phyloP scores from a whole-genome alignment of 768 basidiomycete species.

The Lyophyllum decastes region DNA sequence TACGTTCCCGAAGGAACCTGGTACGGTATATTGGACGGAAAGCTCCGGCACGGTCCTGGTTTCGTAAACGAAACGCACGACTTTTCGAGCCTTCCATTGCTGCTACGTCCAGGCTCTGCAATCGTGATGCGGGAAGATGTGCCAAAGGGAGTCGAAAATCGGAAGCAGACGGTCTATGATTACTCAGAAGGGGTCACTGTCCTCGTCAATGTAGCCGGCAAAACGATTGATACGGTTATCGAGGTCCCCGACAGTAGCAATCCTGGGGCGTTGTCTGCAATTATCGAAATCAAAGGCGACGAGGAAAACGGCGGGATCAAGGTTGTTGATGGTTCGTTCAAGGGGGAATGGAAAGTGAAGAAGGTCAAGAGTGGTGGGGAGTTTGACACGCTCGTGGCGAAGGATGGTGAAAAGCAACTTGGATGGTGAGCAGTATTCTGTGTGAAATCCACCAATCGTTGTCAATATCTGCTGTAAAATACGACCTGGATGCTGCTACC shows the following conservation, averaged over 20 bases:
- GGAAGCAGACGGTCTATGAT: constrained; percentile 20
- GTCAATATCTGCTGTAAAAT: too few species aligned
- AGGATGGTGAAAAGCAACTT: neutral
- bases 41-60: constrained; percentile 26
- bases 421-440: neutral
- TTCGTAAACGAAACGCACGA: constrained; percentile 28
- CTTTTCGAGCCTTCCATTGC: constrained; percentile 28
- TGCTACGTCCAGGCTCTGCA: constrained; percentile 29
- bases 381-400: neutral
- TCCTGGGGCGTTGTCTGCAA: constrained; percentile 17
- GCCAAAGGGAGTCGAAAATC: constrained; percentile 3
- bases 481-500: too few species aligned
- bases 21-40: constrained; percentile 30
- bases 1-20: constrained; percentile 33
- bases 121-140: constrained; percentile 22
- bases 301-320: constrained; percentile 4
- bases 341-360: constrained; percentile 17
- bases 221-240: constrained; percentile 11
- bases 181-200: constrained; percentile 21
- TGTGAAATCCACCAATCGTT: too few species aligned
- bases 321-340: constrained; percentile 16
- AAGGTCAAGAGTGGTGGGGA: constrained; percentile 7
- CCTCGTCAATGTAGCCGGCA: constrained; percentile 15
- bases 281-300: constrained; percentile 14
- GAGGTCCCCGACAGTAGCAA: constrained; percentile 16